These are phyloP conservation scores for Yamadazyma sp. DNA, from an alignment of 805 yeast species.

Conservation along the genomic window DNA sequence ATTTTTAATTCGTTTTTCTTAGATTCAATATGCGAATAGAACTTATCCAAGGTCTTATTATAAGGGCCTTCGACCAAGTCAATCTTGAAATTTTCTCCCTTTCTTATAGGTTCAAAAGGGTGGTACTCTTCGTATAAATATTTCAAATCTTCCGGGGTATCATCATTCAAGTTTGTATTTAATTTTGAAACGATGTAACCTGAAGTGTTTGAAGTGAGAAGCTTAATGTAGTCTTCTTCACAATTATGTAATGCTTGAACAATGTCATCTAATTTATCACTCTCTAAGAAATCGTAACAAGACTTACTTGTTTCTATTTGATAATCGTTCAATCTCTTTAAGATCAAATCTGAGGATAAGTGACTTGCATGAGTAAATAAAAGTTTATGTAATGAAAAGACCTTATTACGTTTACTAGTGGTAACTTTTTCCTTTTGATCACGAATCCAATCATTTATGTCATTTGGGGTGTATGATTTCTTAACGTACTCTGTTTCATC, in stretches of 20 bases:
- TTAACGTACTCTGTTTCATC: constrained; percentile 14
- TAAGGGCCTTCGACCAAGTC: constrained; percentile 44
- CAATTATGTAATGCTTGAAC: constrained; percentile 46
- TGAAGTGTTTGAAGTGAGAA: constrained; percentile 33
- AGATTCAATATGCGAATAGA: constrained; percentile 82
- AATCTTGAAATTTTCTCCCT: constrained; percentile 29
- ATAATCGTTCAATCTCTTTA: constrained; percentile 46
- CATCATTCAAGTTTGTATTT: constrained; percentile 40
- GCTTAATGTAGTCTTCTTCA: constrained; percentile 37
- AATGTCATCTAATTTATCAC: constrained; percentile 25
- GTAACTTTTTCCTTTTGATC: constrained; percentile 26
- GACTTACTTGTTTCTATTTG: constrained; percentile 47
- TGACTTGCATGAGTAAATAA: constrained; percentile 67
- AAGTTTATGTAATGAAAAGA: constrained; percentile 64
- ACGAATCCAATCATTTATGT: constrained; percentile 39
- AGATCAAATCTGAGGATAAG: constrained; percentile 75
- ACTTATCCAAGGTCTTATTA: constrained; percentile 77
- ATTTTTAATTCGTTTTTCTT: constrained; percentile 70
- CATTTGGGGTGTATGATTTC: constrained; percentile 23
- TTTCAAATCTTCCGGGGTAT: constrained; percentile 34
- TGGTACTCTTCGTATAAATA: constrained; percentile 63
- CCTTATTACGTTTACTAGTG: constrained; percentile 37
- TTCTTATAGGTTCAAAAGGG: constrained; percentile 57
- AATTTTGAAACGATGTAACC: constrained; percentile 67
- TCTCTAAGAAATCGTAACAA: constrained; percentile 25